phyloP scores from a whole-genome alignment of 345 rosid genomes.

The Tarenaya hassleriana region DNA sequence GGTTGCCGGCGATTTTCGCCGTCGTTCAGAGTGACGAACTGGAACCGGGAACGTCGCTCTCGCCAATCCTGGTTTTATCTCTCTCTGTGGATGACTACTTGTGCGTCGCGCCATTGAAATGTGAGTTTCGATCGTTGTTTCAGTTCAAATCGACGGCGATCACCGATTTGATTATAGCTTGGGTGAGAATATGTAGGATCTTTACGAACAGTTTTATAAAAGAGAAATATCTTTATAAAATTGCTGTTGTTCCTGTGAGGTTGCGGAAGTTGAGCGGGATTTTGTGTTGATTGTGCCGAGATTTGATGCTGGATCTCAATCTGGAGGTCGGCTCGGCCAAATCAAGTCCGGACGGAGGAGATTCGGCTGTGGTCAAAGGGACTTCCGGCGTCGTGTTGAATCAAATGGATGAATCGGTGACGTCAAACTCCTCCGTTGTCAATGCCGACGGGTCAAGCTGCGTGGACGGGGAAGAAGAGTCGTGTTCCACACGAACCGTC shows the following conservation, averaged over 20 bases:
- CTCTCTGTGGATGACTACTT: not conserved
- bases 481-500: conserved; percentile 56
- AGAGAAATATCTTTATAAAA: conserved; percentile 12
- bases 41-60: not conserved
- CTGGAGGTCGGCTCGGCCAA: conserved; percentile 48
- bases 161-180: conserved; percentile 22
- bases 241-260: conserved; percentile 12
- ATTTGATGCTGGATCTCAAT: conserved; percentile 82
- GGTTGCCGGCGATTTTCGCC: not conserved
- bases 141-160: conserved; percentile 20
- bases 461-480: conserved; percentile 47
- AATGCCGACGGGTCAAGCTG: conserved; percentile 57
- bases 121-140: conserved; percentile 11
- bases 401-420: conserved; percentile 67
- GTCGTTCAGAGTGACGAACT: not conserved
- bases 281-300: conserved; percentile 21
- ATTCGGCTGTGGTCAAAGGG: conserved; percentile 19
- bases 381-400: conserved; percentile 15
- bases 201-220: conserved; percentile 16
- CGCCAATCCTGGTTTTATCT: conserved; percentile 8
- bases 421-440: conserved; percentile 82
- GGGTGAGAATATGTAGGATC: conserved; percentile 15
- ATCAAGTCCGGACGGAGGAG: conserved; percentile 41
- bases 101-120: not conserved
- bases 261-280: conserved; percentile 6